phyloP scores from a whole-genome alignment of 768 basidiomycete genomes.

The Naematelia aurantialba region DNA sequence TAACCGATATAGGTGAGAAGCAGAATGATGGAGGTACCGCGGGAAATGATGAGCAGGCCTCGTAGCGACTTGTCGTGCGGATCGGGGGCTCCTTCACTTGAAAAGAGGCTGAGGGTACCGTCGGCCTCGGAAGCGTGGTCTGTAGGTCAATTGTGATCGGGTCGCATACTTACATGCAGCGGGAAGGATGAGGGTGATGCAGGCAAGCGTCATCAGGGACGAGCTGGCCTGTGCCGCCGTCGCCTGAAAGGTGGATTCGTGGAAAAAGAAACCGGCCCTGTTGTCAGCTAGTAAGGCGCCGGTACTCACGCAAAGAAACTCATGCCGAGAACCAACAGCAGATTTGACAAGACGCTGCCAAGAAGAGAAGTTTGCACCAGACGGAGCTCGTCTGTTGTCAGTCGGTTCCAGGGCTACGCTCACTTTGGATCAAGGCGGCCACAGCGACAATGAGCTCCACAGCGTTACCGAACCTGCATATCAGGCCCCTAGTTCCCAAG shows the following conservation, averaged over 20 bases:
- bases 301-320: slow-evolving; percentile 67
- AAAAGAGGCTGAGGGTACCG: slow-evolving; percentile 20
- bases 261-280: slow-evolving; percentile 61
- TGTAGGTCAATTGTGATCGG: slow-evolving; percentile 8
- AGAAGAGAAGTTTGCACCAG: slow-evolving; percentile 93
- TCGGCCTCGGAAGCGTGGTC: slow-evolving; percentile 42
- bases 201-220: slow-evolving; percentile 78
- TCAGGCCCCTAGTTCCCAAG: neutral
- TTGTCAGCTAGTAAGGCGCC: neutral
- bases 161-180: slow-evolving; percentile 63
- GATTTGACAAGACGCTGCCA: slow-evolving; percentile 84
- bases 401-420: slow-evolving; percentile 16
- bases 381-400: slow-evolving; percentile 63
- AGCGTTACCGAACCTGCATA: slow-evolving; percentile 44
- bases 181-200: slow-evolving; percentile 85
- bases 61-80: slow-evolving; percentile 41
- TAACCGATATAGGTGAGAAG: slow-evolving; percentile 64
- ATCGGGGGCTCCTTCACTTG: slow-evolving; percentile 32
- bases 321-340: slow-evolving; percentile 83
- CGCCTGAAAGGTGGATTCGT: slow-evolving; percentile 70
- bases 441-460: slow-evolving; percentile 88
- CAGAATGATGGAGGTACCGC: slow-evolving; percentile 74
- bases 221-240: slow-evolving; percentile 74
- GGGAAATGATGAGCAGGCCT: slow-evolving; percentile 69
- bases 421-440: slow-evolving; percentile 74